These are phyloP conservation scores for Hibiscus syriacus DNA, from an alignment of 345 rosid genomes.

Conservation along the genomic window DNA sequence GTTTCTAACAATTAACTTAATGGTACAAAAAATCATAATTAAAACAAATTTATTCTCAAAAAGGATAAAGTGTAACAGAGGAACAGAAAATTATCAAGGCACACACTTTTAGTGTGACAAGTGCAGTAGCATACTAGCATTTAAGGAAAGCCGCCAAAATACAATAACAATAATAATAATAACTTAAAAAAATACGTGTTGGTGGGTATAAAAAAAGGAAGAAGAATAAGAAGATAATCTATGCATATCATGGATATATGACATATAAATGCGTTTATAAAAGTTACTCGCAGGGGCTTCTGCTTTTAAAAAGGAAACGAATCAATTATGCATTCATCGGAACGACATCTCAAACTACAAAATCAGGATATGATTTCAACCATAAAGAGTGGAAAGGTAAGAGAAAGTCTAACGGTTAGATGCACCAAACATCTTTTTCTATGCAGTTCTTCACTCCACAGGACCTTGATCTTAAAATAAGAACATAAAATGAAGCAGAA, in stretches of 20 bases:
- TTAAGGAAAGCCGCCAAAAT: no score
- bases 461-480: conserved; percentile 14
- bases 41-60: neutral
- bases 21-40: neutral
- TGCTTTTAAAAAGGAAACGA: no score
- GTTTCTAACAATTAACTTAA: conserved; percentile 15
- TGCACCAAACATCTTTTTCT: conserved; percentile 51
- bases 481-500: neutral
- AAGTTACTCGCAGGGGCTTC: no score
- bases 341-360: neutral
- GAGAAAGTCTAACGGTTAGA: conserved; percentile 38
- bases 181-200: neutral
- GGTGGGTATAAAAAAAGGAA: neutral
- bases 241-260: no score
- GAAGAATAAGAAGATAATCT: neutral
- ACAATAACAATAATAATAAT: no score
- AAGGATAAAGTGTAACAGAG: conserved; percentile 31
- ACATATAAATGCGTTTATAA: neutral
- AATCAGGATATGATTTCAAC: neutral
- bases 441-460: conserved; percentile 11
- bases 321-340: neutral
- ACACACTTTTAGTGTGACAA: no score
- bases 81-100: neutral
- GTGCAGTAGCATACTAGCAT: no score
- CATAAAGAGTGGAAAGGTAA: neutral